Percentiles rank a stretch among this genome's conserved stretches.
Conservation (phyloP, 768 basidiomycete genomes). For the Phlebiopsis flavidoalba region DNA sequence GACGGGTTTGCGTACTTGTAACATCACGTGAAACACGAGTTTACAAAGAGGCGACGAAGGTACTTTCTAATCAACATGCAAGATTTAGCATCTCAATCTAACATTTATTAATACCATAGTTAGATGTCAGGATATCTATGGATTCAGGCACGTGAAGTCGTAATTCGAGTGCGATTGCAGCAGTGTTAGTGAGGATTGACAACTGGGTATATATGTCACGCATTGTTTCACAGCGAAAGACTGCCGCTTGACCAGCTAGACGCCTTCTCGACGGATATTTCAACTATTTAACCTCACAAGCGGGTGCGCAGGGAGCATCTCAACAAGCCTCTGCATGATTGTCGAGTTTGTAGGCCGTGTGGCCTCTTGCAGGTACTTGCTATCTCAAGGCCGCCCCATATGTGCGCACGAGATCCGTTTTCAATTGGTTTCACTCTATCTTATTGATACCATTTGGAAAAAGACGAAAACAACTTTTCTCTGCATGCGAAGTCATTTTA, state of each 20-base stretch:
- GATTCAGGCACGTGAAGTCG: no score
- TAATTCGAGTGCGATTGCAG: no score
- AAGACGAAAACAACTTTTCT: slow-evolving; percentile 8
- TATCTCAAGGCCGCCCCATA: slow-evolving; percentile 11
- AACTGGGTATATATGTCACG: no score
- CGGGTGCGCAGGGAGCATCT: neutral
- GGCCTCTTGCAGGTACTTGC: slow-evolving; percentile 7
- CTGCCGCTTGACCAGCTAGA: no score
- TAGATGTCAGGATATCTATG: no score
- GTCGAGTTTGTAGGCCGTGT: slow-evolving; percentile 2
- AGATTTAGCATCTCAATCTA: neutral
- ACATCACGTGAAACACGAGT: no score
- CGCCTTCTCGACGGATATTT: no score
- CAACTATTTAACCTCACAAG: neutral
- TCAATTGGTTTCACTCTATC: neutral
- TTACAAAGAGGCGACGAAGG: no score
- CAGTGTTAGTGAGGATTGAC: no score
- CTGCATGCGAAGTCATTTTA: slow-evolving; percentile 11
- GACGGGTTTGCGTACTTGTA: slow-evolving; percentile 10
- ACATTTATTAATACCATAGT: no score
- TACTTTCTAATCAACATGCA: neutral
- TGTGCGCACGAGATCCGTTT: neutral
- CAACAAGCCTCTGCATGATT: neutral
- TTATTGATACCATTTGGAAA: neutral
- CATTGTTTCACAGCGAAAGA: no score